Base-by-base conservation (phyloP, 2,329 filamentous ascomycete genomes). In the Ascochyta pisi region DNA sequence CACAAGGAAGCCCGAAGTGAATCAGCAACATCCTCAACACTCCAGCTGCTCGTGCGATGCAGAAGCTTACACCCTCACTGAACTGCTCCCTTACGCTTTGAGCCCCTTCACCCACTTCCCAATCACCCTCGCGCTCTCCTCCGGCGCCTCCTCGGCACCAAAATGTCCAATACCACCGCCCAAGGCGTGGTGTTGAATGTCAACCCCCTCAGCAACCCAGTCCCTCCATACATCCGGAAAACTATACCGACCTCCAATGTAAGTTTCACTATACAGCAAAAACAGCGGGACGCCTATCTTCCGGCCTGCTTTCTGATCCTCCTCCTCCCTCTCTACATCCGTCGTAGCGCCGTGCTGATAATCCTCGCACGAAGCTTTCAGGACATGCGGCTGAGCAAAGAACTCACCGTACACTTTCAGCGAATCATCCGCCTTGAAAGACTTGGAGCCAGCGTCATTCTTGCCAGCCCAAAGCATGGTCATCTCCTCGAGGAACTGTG, bases 291-390 rank as follows among this genome's bases (percentile, higher is more conserved):
- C 78, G 15, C 67, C 61, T 5, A 86, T 77, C 67, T 77, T 76
- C 57, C 73, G 75, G 0, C 79, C 81, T 1, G 69, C 66, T 6
- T 72, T 64, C 44, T 80, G 54, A 65, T 86, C 83, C 19, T 73
- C 68, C 53, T 77, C 76, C 37, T 82, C 77, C 64, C 81, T 78
- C 2, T 83, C 80, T 5, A 86, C 64, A 67, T 86, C 84, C 23
- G 83, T 62, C 0, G 77, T 81, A 13, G 81, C 81, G 5, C 77
- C 77, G 0, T 84, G 84, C 10, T 82, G 73, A 57, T 86, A 87
- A 61, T 86, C 84, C 58, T 86, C 78, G 57, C 83, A 85, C 73
- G 80, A 82, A 0, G 77, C 78, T 55, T 80, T 77, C 10, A 86
- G 76, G 0, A 76, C 70, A 0, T 69, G 73, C 2, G 70, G 65